These are phyloP conservation scores for Phyllosticta citribraziliensis DNA, from an alignment of 2,329 filamentous ascomycete species.

Conservation along the genomic window DNA sequence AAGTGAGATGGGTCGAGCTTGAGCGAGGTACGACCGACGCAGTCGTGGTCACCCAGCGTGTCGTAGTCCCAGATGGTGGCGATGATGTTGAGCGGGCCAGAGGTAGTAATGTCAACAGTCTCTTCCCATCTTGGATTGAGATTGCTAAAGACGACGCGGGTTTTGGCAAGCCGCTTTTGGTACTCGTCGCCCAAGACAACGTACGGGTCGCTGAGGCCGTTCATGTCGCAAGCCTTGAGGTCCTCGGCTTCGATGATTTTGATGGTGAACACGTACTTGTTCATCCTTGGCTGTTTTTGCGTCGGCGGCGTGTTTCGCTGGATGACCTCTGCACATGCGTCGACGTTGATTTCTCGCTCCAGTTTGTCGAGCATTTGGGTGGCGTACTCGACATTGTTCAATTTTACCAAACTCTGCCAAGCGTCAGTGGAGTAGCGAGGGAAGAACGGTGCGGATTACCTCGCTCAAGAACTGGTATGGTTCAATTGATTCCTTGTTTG, in stretches of 20 bases:
- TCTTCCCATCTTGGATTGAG: conserved; percentile 97
- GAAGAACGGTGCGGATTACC: conserved; percentile 43
- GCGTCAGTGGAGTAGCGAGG: not conserved
- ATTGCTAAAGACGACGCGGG: conserved; percentile 78
- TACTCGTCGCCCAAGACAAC: conserved; percentile 96
- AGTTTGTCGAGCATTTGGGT: conserved; percentile 86
- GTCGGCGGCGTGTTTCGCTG: conserved; percentile 62
- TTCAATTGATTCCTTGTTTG: conserved; percentile 82
- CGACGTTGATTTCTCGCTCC: conserved; percentile 82
- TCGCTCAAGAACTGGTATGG: conserved; percentile 95
- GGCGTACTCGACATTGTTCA: conserved; percentile 95
- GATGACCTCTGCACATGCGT: conserved; percentile 76
- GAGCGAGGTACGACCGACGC: conserved; percentile 89
- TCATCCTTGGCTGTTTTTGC: conserved; percentile 57
- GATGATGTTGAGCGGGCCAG: conserved; percentile 84
- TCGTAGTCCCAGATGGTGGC: conserved; percentile 99
- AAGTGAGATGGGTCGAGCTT: conserved; percentile 98
- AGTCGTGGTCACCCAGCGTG: conserved; percentile 93
- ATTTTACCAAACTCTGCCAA: conserved; percentile 82
- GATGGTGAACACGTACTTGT: conserved; percentile 95
- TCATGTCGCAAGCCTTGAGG: conserved; percentile 94
- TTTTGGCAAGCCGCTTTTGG: conserved; percentile 92
- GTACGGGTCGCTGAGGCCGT: conserved; percentile 89
- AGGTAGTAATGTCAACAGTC: conserved; percentile 89
- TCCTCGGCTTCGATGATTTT: conserved; percentile 98